These are phyloP conservation scores for Circinella minor DNA, from an alignment of 371 early-diverging fungal species.

Conservation along the genomic window DNA sequence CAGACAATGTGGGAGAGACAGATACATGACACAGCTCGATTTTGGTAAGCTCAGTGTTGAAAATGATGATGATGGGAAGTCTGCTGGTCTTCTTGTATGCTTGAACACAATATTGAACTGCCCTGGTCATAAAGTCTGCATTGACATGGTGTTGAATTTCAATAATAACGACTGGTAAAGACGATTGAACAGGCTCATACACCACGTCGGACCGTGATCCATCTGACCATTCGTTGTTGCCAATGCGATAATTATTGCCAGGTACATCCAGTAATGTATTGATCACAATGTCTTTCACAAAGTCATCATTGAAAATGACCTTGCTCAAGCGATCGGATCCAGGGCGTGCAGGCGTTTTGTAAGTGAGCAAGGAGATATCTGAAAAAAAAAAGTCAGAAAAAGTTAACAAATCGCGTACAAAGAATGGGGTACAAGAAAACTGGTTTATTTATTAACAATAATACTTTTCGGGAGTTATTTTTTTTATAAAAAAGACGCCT, in stretches of 20 bases:
- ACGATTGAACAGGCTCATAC: not conserved
- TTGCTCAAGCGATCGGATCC: conserved; percentile 1
- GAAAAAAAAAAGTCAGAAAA: not conserved
- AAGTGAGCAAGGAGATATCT: not conserved
- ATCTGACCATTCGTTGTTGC: conserved; percentile 2
- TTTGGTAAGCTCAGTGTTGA: no score
- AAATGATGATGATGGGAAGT: no score
- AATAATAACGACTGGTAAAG: not conserved
- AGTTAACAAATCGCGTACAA: not conserved
- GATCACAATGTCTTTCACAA: not conserved
- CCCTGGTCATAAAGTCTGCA: no score
- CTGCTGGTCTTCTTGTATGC: no score
- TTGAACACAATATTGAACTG: no score
- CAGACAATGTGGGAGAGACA: no score
- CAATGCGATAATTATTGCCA: not conserved
- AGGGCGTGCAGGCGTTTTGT: conserved; percentile 1
- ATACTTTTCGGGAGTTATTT: no score
- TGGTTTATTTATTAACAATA: no score
- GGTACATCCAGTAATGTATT: not conserved
- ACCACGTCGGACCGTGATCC: not conserved
- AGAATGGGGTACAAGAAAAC: no score
- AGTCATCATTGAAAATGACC: not conserved
- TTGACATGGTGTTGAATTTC: conserved; percentile 1
- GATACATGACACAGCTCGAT: no score
- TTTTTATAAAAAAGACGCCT: not conserved